Conservation (phyloP, 2,329 filamentous ascomycete genomes). For the Aspergillus sp. region DNA sequence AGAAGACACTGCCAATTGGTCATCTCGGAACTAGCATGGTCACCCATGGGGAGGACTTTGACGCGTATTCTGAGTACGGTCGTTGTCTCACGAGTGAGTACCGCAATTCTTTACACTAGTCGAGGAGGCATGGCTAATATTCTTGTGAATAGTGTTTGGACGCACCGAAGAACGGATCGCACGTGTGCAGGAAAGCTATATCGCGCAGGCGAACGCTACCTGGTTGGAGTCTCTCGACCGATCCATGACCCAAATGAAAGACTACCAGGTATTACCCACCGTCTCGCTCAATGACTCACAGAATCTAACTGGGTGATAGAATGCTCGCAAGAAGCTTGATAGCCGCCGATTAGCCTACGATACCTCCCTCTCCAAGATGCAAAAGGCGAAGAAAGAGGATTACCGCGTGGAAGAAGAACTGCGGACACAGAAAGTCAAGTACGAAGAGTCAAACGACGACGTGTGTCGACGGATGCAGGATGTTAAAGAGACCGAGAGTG, state of each 20-base stretch:
- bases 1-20: slow-evolving; percentile 73
- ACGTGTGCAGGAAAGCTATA: slow-evolving; percentile 76
- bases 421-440: slow-evolving; percentile 85
- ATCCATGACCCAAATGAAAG: slow-evolving; percentile 90
- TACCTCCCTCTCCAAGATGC: slow-evolving; percentile 79
- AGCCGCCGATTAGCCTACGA: slow-evolving; percentile 83
- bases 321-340: slow-evolving; percentile 89
- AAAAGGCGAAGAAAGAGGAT: slow-evolving; percentile 90
- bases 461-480: slow-evolving; percentile 90
- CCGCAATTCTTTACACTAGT: background rate
- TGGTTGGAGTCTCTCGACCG: slow-evolving; percentile 92
- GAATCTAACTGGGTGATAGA: slow-evolving; percentile 35
- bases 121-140: slow-evolving; percentile 2
- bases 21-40: slow-evolving; percentile 82
- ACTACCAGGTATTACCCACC: slow-evolving; percentile 68
- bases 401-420: slow-evolving; percentile 90
- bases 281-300: background rate
- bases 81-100: slow-evolving; percentile 67
- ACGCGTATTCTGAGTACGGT: slow-evolving; percentile 82
- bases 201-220: slow-evolving; percentile 66
- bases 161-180: slow-evolving; percentile 83
- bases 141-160: slow-evolving; percentile 55
- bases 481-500: slow-evolving; percentile 83
- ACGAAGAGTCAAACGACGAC: slow-evolving; percentile 90
- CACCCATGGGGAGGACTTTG: slow-evolving; percentile 84